Base-by-base conservation (phyloP, 768 basidiomycete genomes). In the Termitomyces sp. region DNA sequence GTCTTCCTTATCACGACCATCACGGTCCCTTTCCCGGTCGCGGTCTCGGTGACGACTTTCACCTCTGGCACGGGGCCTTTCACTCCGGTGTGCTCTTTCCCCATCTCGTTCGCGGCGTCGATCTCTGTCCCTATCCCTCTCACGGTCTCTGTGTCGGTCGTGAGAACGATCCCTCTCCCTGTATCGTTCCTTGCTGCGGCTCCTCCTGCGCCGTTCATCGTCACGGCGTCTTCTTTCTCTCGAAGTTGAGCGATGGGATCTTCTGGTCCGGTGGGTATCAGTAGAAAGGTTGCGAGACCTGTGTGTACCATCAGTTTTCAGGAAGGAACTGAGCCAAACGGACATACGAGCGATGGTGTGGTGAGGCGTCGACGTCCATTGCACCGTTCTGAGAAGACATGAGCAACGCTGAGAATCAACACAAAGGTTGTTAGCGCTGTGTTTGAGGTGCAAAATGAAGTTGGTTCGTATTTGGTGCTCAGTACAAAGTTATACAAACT, bases 251-350 rank as follows among this genome's bases (percentile, higher is more conserved):
- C 84, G 79, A 66, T 90, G 88, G 49, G 89, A 91, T 59, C 81
- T 81, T 64, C 78, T 81, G 22, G 89, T 91, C 46, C 82, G 84
- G 64, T 85, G 83, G 11, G 89, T 92, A 69, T 91, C 89, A 39
- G 85, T 85, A 3, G 90, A 91, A 70, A 84, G 83, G 68, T 87
- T 87, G 65, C 88, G 85, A 61, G 86, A 87, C 57, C 86, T 86
- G 59, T 22, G 59, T 22, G 20, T 51, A 39, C 27, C 4, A 24
- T 30, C 6, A 55, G 30, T 51, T 11, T 55, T 53, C 20, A 55
- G 24, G 3, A 58, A 8, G 11, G 18, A 31, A 30, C 18, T 49
- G 24, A 39, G 16, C 20, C 13, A 15, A 37, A 22, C 11, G 50
- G 22, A 78, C 85, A 58, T 66, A 88, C 86, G 85, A 86, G 67